Evolutionary conservation across 1,284 basidiomycete species (phyloP), one percentile per base, ranked within the genome.

Genomic region (Ceratorhiza oryzae-sativae): DNA sequence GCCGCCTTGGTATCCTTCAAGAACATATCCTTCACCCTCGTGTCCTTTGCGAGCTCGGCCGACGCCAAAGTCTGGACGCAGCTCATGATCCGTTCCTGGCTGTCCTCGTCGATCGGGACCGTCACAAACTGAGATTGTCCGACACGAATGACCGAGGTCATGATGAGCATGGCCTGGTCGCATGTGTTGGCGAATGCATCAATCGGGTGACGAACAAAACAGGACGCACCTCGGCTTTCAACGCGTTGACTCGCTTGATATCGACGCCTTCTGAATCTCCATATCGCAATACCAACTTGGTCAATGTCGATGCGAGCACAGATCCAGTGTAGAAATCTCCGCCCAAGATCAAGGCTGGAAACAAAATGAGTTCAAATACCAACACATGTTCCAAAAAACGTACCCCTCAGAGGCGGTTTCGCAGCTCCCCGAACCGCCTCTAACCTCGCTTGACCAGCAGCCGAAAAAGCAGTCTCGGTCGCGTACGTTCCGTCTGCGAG

Each of bases 261-360:
- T 95, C 91, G 23, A 79, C 77, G 2, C 86, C 84, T 23, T 70
- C 53, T 34, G 88, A 80, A 75, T 92, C 88, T 23, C 87, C 83
- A 79, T 91, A 94, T 27, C 96, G 87, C 55, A 98, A 84, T 10
- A 97, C 91, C 32, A 99, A 87, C 82, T 99, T 99, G 71, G 95
- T 94, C 73, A 99, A 82, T 0, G 96, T 91, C 45, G 92, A 88
- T 12, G 95, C 90, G 27, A 99, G 86, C 2, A 97, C 95, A 3
- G 94, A 86, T 5, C 93, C 95, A 13, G 96, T 99, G 83, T 95
- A 99, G 83, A 97, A 99, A 82, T 99, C 97, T 36, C 97, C 97
- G 39, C 93, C 92, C 53, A 99, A 86, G 65, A 99, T 89, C 51
- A 99, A 83, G 3, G 94, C 92, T 90, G 34, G n/a, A 36, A 27